Conservation (phyloP, 768 basidiomycete genomes). For the Mycena vitilis region DNA sequence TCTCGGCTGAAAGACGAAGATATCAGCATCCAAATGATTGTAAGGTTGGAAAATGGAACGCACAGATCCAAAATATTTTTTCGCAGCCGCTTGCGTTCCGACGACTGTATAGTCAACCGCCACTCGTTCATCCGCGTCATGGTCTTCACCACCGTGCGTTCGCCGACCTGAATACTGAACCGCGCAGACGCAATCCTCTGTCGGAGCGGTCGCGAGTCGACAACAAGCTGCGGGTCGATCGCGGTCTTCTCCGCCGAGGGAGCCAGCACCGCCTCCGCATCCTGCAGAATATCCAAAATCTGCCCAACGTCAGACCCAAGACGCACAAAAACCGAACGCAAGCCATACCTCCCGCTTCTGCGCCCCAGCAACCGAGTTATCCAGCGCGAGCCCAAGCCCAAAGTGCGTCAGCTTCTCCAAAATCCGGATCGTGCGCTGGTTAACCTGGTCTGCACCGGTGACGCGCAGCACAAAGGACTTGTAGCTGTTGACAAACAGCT, state of each 20-base stretch:
- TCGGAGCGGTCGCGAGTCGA: slow-evolving; percentile 62
- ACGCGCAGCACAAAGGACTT: slow-evolving; percentile 64
- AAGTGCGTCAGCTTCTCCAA: slow-evolving; percentile 80
- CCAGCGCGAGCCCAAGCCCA: slow-evolving; percentile 73
- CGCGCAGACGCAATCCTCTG: slow-evolving; percentile 66
- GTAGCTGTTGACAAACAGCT: slow-evolving; percentile 74
- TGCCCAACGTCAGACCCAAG: slow-evolving; percentile 34
- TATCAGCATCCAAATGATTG: slow-evolving; percentile 3
- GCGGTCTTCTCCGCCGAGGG: slow-evolving; percentile 58
- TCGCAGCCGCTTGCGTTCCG: slow-evolving; percentile 78
- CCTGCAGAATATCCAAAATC: slow-evolving; percentile 72
- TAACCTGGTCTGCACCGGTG: slow-evolving; percentile 50
- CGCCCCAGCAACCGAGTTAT: slow-evolving; percentile 65
- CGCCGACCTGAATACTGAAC: slow-evolving; percentile 73
- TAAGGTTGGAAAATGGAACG: slow-evolving; percentile 39
- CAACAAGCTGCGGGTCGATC: slow-evolving; percentile 66
- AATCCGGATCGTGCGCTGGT: slow-evolving; percentile 61
- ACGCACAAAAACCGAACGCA: neutral
- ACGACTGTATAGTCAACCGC: slow-evolving; percentile 73
- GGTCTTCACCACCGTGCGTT: slow-evolving; percentile 71
- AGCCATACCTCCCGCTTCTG: slow-evolving; percentile 79
- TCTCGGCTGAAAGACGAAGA: slow-evolving; percentile 69
- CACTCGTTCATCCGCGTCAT: slow-evolving; percentile 76
- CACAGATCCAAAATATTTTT: slow-evolving; percentile 82
- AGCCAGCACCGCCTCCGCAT: slow-evolving; percentile 63